phyloP scores from a whole-genome alignment of 768 basidiomycete species.

The Gautieria morchelliformis region DNA sequence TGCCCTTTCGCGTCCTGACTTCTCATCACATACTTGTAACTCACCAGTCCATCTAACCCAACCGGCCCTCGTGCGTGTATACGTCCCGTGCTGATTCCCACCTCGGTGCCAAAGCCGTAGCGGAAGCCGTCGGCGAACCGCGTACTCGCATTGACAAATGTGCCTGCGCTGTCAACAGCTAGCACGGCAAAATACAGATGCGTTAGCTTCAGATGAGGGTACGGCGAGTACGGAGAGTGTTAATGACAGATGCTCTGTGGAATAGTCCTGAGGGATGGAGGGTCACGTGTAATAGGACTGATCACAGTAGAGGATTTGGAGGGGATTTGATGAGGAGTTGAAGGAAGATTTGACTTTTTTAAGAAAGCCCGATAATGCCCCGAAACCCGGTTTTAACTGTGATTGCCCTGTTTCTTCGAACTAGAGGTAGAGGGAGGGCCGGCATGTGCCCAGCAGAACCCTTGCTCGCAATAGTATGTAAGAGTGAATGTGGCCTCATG shows the following conservation, averaged over 20 bases:
- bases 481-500: too few species aligned
- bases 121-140: constrained; percentile 95
- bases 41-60: constrained; percentile 86
- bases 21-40: constrained; percentile 91
- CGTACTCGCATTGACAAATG: constrained; percentile 91
- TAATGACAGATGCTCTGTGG: constrained; percentile 81
- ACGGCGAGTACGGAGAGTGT: constrained; percentile 74
- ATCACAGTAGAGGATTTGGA: too few species aligned
- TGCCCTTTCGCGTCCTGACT: constrained; percentile 71
- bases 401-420: too few species aligned
- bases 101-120: constrained; percentile 96
- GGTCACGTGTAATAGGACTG: constrained; percentile 44
- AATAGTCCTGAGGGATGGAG: constrained; percentile 58
- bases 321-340: too few species aligned
- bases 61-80: constrained; percentile 97
- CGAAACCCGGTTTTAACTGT: too few species aligned
- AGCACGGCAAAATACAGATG: constrained; percentile 72
- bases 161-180: constrained; percentile 86
- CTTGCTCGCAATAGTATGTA: too few species aligned
- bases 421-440: too few species aligned
- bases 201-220: constrained; percentile 51
- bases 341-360: too few species aligned
- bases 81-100: constrained; percentile 93
- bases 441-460: too few species aligned
- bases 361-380: too few species aligned